Evolutionary conservation across 169 alveolate species (phyloP).

Genomic region (Eimeria praecox): DNA sequence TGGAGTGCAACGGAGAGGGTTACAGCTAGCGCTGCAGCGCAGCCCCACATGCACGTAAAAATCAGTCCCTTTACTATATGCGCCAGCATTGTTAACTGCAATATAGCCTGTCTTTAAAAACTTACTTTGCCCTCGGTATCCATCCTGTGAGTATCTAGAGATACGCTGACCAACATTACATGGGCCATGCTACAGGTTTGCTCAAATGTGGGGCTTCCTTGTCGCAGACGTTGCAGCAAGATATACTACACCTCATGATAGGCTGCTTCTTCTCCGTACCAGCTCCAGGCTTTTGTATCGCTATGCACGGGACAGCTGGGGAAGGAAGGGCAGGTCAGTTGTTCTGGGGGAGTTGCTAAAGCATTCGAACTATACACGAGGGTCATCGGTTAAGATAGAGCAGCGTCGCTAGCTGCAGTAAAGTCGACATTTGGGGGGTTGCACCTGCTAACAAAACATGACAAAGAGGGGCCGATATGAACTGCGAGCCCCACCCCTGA

Average conservation of each 20-base stretch:
- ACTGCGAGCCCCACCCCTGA: neutral
- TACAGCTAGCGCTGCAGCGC: no score
- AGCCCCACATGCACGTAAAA: no score
- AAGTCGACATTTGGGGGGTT: neutral
- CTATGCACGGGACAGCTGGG: neutral
- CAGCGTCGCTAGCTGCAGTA: neutral
- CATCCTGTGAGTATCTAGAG: no score
- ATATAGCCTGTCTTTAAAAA: no score
- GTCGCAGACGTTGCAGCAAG: neutral
- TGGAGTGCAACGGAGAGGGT: no score
- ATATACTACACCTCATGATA: neutral
- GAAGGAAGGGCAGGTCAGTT: neutral
- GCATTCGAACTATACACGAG: no score
- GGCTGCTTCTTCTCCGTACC: neutral
- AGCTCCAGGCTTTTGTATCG: neutral
- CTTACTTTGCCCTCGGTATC: no score
- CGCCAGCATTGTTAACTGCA: no score
- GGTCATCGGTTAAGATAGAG: neutral
- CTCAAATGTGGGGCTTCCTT: neutral
- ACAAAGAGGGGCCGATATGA: neutral
- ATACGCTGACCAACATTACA: no score
- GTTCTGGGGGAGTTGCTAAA: no score
- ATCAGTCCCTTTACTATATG: no score
- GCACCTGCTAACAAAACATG: neutral
- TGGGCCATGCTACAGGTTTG: no score